phyloP scores from a whole-genome alignment of 176 grass and related monocot species.

The Zea luxurians region DNA sequence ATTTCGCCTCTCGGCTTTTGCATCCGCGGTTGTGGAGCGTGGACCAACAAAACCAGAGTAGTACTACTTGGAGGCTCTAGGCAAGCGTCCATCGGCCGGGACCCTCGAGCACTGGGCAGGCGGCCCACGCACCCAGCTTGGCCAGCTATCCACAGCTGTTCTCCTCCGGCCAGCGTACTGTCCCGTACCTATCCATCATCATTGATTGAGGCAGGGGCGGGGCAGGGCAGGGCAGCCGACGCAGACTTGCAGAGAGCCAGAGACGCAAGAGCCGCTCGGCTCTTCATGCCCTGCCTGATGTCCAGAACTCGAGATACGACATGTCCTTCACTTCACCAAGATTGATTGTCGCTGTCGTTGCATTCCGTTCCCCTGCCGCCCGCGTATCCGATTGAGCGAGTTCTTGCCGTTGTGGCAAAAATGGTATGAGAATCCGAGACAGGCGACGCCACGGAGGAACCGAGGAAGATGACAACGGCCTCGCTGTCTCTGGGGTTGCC shows the following conservation, averaged over 20 bases:
- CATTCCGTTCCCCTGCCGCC: background rate
- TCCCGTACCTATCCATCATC: background rate
- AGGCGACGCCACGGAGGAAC: background rate
- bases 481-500: conserved; percentile 11
- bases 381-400: too few species aligned
- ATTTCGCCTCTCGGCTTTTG: too few species aligned
- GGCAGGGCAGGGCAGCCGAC: background rate
- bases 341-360: too few species aligned
- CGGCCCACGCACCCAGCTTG: background rate
- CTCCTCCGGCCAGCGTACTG: conserved; percentile 12
- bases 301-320: background rate
- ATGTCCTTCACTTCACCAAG: too few species aligned
- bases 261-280: too few species aligned
- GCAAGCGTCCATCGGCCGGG: background rate
- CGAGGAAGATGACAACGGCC: conserved; percentile 22
- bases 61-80: too few species aligned
- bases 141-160: conserved; percentile 32
- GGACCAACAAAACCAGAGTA: too few species aligned
- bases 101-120: background rate
- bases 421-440: conserved; percentile 14
- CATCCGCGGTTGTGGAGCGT: too few species aligned
- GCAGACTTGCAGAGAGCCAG: too few species aligned
- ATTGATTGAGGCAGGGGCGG: background rate
- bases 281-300: too few species aligned
- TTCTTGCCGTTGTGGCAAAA: background rate